Evolutionary conservation across 1,139 yeast species (phyloP).

Genomic region (Nakaseomyces sp.): DNA sequence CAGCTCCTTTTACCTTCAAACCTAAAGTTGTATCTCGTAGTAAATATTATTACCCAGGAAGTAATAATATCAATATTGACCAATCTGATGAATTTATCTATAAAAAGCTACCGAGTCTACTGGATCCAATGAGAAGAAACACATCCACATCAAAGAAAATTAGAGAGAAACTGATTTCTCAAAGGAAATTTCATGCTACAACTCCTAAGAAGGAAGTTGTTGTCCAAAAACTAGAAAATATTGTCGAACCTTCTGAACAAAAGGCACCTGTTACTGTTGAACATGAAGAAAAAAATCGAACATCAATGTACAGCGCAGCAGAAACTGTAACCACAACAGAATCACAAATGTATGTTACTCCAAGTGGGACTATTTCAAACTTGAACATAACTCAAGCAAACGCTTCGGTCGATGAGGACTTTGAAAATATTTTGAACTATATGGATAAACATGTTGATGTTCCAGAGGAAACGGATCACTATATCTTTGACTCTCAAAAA

Average conservation of each 20-base stretch:
- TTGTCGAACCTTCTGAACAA: not conserved
- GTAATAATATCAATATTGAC: not conserved
- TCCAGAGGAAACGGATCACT: not conserved
- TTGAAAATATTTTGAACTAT: constrained; percentile 2
- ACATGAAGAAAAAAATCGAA: not conserved
- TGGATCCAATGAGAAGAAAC: constrained; percentile 24
- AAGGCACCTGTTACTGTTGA: not conserved
- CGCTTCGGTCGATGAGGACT: not conserved
- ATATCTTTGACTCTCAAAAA: not conserved
- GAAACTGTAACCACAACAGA: constrained; percentile 1
- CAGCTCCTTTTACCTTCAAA: constrained; percentile 12
- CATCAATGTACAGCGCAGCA: not conserved
- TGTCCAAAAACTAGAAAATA: not conserved
- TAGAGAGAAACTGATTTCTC: constrained; percentile 11
- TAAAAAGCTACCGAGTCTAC: constrained; percentile 10
- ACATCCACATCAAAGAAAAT: constrained; percentile 18
- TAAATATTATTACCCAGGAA: constrained; percentile 10
- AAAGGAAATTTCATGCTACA: constrained; percentile 6
- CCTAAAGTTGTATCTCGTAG: constrained; percentile 17
- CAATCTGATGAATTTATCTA: constrained; percentile 11
- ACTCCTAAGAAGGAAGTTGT: not conserved
- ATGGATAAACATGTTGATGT: not conserved
- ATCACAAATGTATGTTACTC: constrained; percentile 1
- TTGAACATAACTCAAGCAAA: not conserved
- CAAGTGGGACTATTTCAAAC: not conserved